Conservation (phyloP, 2,329 filamentous ascomycete genomes). For the Aspergillus alliaceus region DNA sequence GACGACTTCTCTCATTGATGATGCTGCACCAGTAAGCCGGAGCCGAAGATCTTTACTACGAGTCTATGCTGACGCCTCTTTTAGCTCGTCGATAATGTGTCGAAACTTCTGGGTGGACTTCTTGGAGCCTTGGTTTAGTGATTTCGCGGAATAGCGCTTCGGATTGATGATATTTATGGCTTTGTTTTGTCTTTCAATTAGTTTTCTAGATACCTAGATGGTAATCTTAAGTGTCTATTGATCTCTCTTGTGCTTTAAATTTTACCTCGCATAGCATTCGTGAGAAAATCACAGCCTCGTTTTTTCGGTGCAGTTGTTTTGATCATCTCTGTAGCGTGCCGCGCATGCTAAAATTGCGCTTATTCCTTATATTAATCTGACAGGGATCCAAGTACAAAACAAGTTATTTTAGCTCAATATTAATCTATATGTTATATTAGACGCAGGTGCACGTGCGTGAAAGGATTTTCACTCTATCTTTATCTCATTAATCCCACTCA, state of each 20-base stretch:
- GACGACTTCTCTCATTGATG: conserved; percentile 31
- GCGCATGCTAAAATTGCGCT: neutral
- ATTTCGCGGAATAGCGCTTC: neutral
- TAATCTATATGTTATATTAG: neutral
- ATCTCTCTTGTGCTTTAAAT: no score
- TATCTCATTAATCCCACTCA: neutral
- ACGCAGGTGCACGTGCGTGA: neutral
- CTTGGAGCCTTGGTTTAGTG: conserved; percentile 19
- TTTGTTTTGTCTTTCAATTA: neutral
- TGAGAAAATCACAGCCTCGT: no score
- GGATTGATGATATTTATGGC: neutral
- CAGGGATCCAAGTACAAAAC: neutral
- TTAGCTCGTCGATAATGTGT: conserved; percentile 31
- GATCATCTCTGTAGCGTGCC: neutral
- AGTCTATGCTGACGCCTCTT: neutral
- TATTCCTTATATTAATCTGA: neutral
- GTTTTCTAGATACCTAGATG: neutral
- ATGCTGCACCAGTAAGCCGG: conserved; percentile 33
- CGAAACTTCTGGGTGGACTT: conserved; percentile 27
- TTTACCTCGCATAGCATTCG: no score
- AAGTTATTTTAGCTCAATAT: neutral
- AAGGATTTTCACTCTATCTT: neutral
- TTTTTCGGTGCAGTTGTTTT: no score
- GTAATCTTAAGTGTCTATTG: neutral
- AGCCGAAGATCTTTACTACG: no score